phyloP scores from a whole-genome alignment of 1,284 basidiomycete genomes.

The Papiliotrema nemorosa region DNA sequence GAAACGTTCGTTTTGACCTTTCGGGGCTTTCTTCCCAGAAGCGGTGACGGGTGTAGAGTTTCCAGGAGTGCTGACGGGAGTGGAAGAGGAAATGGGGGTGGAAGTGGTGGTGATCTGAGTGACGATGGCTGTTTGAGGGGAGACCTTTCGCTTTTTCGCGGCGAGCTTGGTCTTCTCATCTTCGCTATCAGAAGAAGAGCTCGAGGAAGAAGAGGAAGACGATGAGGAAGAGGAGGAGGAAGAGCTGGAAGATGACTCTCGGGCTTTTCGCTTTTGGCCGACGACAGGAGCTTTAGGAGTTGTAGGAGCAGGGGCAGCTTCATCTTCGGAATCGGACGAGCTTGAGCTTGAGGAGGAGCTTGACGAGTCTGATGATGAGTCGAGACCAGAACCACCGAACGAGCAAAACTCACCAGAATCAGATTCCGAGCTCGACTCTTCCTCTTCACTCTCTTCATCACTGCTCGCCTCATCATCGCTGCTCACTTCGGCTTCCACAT shows the following conservation, averaged over 20 bases:
- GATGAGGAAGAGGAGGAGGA: slow-evolving; percentile 17
- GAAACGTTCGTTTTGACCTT: slow-evolving; percentile 59
- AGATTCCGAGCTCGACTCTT: slow-evolving; percentile 7
- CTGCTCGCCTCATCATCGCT: slow-evolving; percentile 5
- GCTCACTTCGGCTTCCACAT: slow-evolving; percentile 26
- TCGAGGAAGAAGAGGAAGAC: slow-evolving; percentile 9
- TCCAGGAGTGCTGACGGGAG: slow-evolving; percentile 14
- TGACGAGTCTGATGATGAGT: slow-evolving; percentile 1
- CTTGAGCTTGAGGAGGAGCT: slow-evolving; percentile 12
- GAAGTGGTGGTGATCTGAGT: slow-evolving; percentile 15
- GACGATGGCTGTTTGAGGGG: slow-evolving; percentile 46
- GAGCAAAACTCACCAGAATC: neutral
- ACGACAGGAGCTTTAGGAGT: slow-evolving; percentile 4
- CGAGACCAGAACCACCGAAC: no score
- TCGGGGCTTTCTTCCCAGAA: slow-evolving; percentile 18
- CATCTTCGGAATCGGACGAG: slow-evolving; percentile 9
- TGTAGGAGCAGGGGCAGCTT: slow-evolving; percentile 1
- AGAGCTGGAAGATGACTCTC: slow-evolving; percentile 7
- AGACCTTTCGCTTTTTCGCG: slow-evolving; percentile 31
- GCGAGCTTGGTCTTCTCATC: slow-evolving; percentile 35
- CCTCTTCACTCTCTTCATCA: slow-evolving; percentile 5
- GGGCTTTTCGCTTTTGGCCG: slow-evolving; percentile 17
- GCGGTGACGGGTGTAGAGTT: slow-evolving; percentile 12
- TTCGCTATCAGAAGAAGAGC: slow-evolving; percentile 15
- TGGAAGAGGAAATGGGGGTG: slow-evolving; percentile 17